These are phyloP conservation scores for Lantana camara DNA, from an alignment of 257 asterid species.

Conservation along the genomic window DNA sequence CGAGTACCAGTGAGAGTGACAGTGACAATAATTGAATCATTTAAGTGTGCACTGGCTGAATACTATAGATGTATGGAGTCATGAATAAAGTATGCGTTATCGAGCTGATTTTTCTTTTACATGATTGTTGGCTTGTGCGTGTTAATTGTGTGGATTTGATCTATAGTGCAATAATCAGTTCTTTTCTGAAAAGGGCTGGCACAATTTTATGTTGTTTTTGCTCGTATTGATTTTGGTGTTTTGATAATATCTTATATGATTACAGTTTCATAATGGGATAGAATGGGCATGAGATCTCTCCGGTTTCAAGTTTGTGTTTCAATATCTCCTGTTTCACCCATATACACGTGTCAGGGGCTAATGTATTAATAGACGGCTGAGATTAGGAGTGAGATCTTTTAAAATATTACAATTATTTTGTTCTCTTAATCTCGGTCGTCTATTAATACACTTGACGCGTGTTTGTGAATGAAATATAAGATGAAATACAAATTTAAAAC, in stretches of 20 bases:
- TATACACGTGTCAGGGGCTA: no score
- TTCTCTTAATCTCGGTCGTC: no score
- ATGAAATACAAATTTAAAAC: no score
- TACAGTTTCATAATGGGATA: no score
- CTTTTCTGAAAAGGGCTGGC: neutral
- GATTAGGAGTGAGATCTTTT: no score
- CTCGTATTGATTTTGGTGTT: neutral
- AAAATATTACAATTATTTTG: no score
- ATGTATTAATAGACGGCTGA: no score
- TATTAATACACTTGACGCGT: no score
- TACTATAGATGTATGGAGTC: neutral
- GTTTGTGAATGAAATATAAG: no score
- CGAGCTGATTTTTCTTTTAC: neutral
- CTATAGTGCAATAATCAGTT: neutral
- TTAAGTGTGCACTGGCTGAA: neutral
- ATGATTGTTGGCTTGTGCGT: neutral
- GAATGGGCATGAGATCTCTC: no score
- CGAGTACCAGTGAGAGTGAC: slow-evolving; percentile 2
- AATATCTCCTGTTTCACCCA: no score
- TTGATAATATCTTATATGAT: neutral
- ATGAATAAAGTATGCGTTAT: slow-evolving; percentile 10
- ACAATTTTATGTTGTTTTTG: neutral
- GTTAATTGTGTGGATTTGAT: slow-evolving; percentile 15
- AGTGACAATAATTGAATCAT: neutral
- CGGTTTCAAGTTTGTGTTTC: no score